These are phyloP conservation scores for Laburnicola sp. DNA, from an alignment of 2,329 filamentous ascomycete genomes.

Conservation along the genomic window DNA sequence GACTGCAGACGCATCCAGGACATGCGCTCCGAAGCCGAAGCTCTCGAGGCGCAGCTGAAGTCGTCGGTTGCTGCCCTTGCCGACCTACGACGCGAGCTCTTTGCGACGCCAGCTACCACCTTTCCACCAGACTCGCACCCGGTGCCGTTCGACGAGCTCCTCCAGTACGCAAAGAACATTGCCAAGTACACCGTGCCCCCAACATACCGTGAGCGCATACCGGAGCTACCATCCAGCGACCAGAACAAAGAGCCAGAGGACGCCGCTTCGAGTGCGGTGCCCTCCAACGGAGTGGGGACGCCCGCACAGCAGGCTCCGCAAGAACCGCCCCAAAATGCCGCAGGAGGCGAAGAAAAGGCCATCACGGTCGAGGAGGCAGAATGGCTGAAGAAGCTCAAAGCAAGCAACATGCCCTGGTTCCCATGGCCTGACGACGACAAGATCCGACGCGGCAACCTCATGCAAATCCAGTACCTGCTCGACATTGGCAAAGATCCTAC, in stretches of 20 bases:
- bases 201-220: constrained; percentile 47
- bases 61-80: constrained; percentile 71
- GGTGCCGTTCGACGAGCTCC: constrained; percentile 71
- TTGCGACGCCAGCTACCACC: constrained; percentile 49
- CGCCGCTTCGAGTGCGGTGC: constrained; percentile 23
- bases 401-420: constrained; percentile 56
- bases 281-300: constrained; percentile 36
- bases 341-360: constrained; percentile 21
- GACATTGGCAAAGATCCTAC: constrained; percentile 64
- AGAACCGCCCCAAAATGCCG: constrained; percentile 27
- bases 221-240: constrained; percentile 16
- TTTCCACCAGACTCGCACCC: constrained; percentile 48
- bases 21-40: constrained; percentile 66
- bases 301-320: constrained; percentile 31
- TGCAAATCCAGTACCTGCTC: constrained; percentile 60
- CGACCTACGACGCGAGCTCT: constrained; percentile 71
- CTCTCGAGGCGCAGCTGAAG: constrained; percentile 73
- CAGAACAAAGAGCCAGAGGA: constrained; percentile 28
- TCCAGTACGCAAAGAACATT: constrained; percentile 77
- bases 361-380: constrained; percentile 39
- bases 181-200: constrained; percentile 77
- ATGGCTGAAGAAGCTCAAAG: constrained; percentile 39
- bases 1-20: constrained; percentile 70
- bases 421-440: constrained; percentile 76
- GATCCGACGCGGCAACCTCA: constrained; percentile 70